Base-by-base conservation (phyloP, 2,329 filamentous ascomycete genomes). In the Fusarium sp. region DNA sequence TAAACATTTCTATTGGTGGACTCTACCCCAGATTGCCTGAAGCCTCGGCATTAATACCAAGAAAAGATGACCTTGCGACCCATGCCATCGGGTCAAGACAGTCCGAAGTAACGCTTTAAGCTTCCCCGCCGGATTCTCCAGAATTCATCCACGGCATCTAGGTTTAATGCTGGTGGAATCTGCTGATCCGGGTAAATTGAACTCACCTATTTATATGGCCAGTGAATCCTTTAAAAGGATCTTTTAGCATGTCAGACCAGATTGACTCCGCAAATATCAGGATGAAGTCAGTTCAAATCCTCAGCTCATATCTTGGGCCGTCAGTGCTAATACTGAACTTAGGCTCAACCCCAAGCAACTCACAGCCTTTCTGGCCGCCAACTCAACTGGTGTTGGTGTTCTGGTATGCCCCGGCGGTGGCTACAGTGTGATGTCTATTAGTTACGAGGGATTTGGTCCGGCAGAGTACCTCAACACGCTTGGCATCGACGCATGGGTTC, bases 401-500 rank as follows among this genome's bases (percentile, higher is more conserved):
- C 12, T 74, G 1, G 71, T 74, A 12, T 60, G 65, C 7, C 72
- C 72, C 0, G 71, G 72, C 0, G 72, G 72, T 28, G 72, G 72
- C 6, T 74, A 74, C 2, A 57, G 53, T 15, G 37, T 57, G 6
- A 28, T 74, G 9, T 67, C 72, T 3, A 56, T 59, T 15, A 65
- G 42, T 2, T 68, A 74, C 18, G 72, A 74, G n/a, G 72, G 72
- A 6, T 37, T 49, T 11, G 49, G 56, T 6, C 64, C 72, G 21
- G 64, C 72, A 25, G 18, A 59, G 4, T 72, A 60, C 40, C 72
- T 74, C 42, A 74, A 66, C 12, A 47, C 61, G 5, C 67, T 72
- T 46, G 71, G 71, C 7, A 72, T 74, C 23, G 72, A 74, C 43
- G 72, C 72, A 1, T 74, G 72, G 72, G 68, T 74, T 15, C 64